Evolutionary conservation across 306 rosid species (phyloP), one percentile per base, ranked within the genome.

Genomic region (Cucumis cinereus): DNA sequence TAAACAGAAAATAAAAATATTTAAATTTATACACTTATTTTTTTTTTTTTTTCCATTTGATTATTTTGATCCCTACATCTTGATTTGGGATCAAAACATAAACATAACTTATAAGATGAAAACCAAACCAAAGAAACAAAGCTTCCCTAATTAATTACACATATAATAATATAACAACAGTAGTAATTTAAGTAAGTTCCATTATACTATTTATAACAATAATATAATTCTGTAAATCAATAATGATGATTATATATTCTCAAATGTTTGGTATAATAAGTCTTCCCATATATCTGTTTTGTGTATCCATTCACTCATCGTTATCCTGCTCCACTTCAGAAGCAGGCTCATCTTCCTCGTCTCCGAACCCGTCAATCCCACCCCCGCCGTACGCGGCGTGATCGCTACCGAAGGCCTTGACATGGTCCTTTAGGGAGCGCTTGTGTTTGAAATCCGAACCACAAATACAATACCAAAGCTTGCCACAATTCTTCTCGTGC

Each of bases 381-480:
- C 96, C 93, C 73, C 81, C 72, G 0, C 96, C 97, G 73, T 87
- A 89, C 20, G 97, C 97, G 19, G 91, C 98, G 77, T 93, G 98
- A 33, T 92, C 94, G 76, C 79, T 86, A 5, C 98, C 98, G 74
- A 93, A 93, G 30, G 98, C 98, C 57, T 91, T 91, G 30, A 93
- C 90, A 60, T 93, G 98, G 77, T 93, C 98, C 73, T 93, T 93
- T 35, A 93, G 91, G 0, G 98, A 93, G 33, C 98, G 85, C 84
- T 93, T 93, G 83, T 93, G 98, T 87, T 93, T 93, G 79, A 93
- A 93, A 78, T 93, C 97, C 61, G 98, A 91, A 40, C 98, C 98
- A 78, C 98, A 93, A 24, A 90, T 89, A 74, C 98, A 93, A 58
- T 88, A 93, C 98, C 98, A 93, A 40, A 93, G 91, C 88, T 90